These are phyloP conservation scores for Pilasporangium apinafurcum DNA, from an alignment of 352 stramenopile genomes.

Conservation along the genomic window DNA sequence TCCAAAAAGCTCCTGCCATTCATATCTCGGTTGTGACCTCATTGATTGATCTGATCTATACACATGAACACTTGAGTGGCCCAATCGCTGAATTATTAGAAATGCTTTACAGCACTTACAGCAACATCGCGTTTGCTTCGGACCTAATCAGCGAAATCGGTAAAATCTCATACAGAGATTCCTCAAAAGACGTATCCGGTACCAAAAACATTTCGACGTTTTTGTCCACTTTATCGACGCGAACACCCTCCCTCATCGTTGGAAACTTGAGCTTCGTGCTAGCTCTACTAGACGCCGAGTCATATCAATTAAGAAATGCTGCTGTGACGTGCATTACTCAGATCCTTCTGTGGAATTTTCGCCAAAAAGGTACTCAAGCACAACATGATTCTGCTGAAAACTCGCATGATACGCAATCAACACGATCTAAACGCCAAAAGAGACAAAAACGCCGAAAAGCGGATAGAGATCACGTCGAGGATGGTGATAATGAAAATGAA, in stretches of 20 bases:
- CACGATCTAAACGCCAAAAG: constrained; percentile 1
- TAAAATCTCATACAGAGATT: constrained; percentile 60
- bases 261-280: constrained; percentile 75
- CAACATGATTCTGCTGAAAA: constrained; percentile 7
- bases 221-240: constrained; percentile 50
- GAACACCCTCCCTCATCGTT: constrained; percentile 61
- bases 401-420: background rate
- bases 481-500: constrained; percentile 15
- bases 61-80: constrained; percentile 57
- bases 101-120: constrained; percentile 51
- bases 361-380: constrained; percentile 25
- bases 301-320: constrained; percentile 70
- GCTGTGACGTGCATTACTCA: constrained; percentile 68
- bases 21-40: constrained; percentile 65
- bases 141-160: constrained; percentile 75
- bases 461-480: constrained; percentile 12
- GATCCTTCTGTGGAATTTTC: constrained; percentile 75
- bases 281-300: constrained; percentile 66
- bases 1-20: constrained; percentile 56
- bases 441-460: background rate
- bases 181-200: constrained; percentile 63
- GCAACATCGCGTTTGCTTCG: constrained; percentile 52
- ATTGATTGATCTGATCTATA: constrained; percentile 69
- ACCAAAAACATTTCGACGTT: constrained; percentile 75
- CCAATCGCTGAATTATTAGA: constrained; percentile 58